Evolutionary conservation across 2,329 filamentous ascomycete genomes (phyloP), one percentile per base, ranked within the genome.

Genomic region (Fusarium heterosporum): DNA sequence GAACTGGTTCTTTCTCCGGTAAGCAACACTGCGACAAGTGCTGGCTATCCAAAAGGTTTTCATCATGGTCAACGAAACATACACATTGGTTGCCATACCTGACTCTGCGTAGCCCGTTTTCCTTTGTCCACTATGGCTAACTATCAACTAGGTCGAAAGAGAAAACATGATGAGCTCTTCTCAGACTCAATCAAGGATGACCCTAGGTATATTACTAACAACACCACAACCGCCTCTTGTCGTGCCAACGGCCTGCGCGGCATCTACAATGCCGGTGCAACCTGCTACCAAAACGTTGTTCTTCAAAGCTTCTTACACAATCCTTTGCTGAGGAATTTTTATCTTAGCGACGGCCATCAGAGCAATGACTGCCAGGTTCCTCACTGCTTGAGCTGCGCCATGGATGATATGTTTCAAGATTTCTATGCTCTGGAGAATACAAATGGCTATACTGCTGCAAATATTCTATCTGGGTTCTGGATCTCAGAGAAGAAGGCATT

Each of bases 211-310:
- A 90, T 97, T 66, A 86, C 89, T 39, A 84, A 84, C 61, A 96
- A 97, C 75, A 94, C 93, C 13, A 90, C 87, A 28, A 87, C 89
- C 57, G 90, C 92, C 8, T 91, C 93, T 13, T 97, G 95, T 75
- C 89, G 92, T 56, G 93, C 93, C 17, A 93, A 91, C 69, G 95
- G 96, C 11, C 87, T 97, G 38, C 89, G 96, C 34, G 95, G 95
- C 30, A 90, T 99, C 62, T 97, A 97, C 79, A 99, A 98, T 75
- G 95, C 97, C 77, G 96, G 95, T n/a, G 93, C 96, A 59, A 98
- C 96, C 12, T 99, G 95, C 81, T 99, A 97, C 79, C 95, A 98
- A 85, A 97, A 96, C 72, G 95, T 97, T 29, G 93, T 98, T 46
- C 84, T 99, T 16, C 96, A 98, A 78, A 93, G 91, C 56, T 89